Evolutionary conservation across 768 basidiomycete species (phyloP).

Genomic region (Termitomyces sp.): DNA sequence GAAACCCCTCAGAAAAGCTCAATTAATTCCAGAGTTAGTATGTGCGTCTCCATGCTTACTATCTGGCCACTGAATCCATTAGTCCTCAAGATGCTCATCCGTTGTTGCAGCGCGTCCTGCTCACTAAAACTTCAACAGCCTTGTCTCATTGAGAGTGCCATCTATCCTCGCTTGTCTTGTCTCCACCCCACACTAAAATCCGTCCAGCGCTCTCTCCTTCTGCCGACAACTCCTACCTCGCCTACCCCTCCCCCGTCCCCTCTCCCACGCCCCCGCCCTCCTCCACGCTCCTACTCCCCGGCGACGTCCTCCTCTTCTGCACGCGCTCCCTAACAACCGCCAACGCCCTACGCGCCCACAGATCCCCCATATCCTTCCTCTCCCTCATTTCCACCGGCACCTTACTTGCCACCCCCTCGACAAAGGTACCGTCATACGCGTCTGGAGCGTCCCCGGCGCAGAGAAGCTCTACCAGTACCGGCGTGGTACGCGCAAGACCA

Average conservation of each 20-base stretch:
- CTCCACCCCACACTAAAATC: neutral
- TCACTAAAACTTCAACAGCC: too few relatives aligned
- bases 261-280: slow-evolving; percentile 67
- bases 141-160: too few relatives aligned
- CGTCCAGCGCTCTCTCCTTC: slow-evolving; percentile 86
- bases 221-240: slow-evolving; percentile 90
- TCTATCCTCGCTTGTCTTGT: too few relatives aligned
- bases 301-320: slow-evolving; percentile 94
- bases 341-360: slow-evolving; percentile 97
- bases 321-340: slow-evolving; percentile 88
- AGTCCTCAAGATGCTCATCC: too few relatives aligned
- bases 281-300: slow-evolving; percentile 41
- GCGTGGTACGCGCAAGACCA: slow-evolving; percentile 81
- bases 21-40: too few relatives aligned
- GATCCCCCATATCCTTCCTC: slow-evolving; percentile 85
- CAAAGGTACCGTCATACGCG: slow-evolving; percentile 95
- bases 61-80: too few relatives aligned
- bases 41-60: too few relatives aligned
- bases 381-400: slow-evolving; percentile 85
- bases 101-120: too few relatives aligned
- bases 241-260: slow-evolving; percentile 93
- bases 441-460: slow-evolving; percentile 87
- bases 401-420: slow-evolving; percentile 89
- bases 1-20: too few relatives aligned
- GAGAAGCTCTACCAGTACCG: slow-evolving; percentile 96